Conservation (phyloP, 257 asterid genomes). For the Solanum clarkiae region DNA sequence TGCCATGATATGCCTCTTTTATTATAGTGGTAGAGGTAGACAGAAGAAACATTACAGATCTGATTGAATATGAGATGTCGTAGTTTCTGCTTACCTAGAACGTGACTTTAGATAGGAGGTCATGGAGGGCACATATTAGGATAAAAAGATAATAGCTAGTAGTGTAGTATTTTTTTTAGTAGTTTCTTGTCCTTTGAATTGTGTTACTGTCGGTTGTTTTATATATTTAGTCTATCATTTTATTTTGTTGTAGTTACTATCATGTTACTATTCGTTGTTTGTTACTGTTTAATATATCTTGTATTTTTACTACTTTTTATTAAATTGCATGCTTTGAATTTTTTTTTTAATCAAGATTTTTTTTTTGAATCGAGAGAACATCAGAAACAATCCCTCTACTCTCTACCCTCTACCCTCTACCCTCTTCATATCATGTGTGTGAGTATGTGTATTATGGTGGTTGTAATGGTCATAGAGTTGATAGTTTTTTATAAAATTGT, state of each 20-base stretch:
- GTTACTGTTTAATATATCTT: neutral
- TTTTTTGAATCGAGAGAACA: rapidly evolving
- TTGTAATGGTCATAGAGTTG: neutral
- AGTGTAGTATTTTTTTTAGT: neutral
- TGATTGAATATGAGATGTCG: neutral
- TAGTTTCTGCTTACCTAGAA: neutral
- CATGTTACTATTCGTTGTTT: neutral
- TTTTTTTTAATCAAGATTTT: too few relatives aligned
- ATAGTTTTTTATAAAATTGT: neutral
- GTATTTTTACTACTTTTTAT: neutral
- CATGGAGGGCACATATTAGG: neutral
- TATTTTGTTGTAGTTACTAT: neutral
- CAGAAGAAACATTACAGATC: neutral
- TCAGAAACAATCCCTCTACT: rapidly evolving
- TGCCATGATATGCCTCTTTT: too few relatives aligned
- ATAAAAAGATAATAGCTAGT: neutral
- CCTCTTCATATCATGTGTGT: neutral
- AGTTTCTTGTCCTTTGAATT: neutral
- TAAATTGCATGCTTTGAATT: neutral
- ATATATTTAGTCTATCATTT: neutral
- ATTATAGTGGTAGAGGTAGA: too few relatives aligned
- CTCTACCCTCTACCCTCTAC: rapidly evolving
- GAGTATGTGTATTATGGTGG: neutral
- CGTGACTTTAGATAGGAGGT: neutral
- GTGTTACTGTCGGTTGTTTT: neutral